These are phyloP conservation scores for Bipolaris gigantea DNA, from an alignment of 2,329 filamentous ascomycete species.

Conservation along the genomic window DNA sequence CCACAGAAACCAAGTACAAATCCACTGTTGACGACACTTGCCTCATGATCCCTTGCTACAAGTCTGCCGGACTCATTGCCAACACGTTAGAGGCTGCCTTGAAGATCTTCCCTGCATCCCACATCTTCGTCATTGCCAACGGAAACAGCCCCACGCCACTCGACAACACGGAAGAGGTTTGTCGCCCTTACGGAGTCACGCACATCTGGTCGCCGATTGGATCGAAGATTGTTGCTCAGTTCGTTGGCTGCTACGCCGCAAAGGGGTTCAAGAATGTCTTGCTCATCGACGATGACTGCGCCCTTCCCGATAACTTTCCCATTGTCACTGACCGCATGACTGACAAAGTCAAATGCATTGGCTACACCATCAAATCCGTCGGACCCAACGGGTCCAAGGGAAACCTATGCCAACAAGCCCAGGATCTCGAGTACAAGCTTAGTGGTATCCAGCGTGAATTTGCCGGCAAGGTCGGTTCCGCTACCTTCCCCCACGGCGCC, in stretches of 20 bases:
- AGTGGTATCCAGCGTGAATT: constrained; percentile 52
- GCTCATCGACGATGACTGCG: constrained; percentile 22
- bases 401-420: constrained; percentile 45
- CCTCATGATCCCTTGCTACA: constrained; percentile 20
- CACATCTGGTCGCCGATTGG: constrained; percentile 20
- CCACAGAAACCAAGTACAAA: constrained; percentile 27
- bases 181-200: constrained; percentile 17
- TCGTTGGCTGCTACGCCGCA: constrained; percentile 18
- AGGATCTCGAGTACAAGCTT: constrained; percentile 58
- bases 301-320: constrained; percentile 18
- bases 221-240: constrained; percentile 20
- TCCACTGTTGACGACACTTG: constrained; percentile 33
- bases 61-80: constrained; percentile 17
- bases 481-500: constrained; percentile 56
- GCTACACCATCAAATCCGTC: constrained; percentile 55
- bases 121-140: constrained; percentile 22
- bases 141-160: constrained; percentile 19
- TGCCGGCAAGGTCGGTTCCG: constrained; percentile 50
- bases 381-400: constrained; percentile 43
- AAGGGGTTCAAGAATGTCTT: constrained; percentile 20
- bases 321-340: constrained; percentile 18
- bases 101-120: constrained; percentile 19
- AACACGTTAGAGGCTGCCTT: constrained; percentile 17
- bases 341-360: constrained; percentile 43
- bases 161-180: constrained; percentile 22